Conservation (phyloP, 139 green algal species). For the Coelastrella sp. region DNA sequence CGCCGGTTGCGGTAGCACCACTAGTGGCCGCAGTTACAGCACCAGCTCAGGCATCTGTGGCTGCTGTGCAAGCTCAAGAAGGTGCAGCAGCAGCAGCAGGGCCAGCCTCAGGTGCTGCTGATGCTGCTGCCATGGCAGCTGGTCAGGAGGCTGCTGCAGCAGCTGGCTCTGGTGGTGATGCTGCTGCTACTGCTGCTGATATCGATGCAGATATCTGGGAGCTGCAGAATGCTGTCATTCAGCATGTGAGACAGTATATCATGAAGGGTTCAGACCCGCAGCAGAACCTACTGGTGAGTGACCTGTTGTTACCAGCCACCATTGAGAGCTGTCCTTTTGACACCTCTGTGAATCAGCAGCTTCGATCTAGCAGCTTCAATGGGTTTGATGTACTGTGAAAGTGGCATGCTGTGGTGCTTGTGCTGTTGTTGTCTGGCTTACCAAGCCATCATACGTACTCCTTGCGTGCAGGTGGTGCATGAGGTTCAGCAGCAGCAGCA, state of each 20-base stretch:
- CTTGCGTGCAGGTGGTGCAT: neutral
- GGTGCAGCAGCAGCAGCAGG: neutral
- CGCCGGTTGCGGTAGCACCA: neutral
- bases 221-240: slow-evolving; percentile 36
- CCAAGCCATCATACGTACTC: neutral
- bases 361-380: too few species aligned
- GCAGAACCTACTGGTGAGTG: slow-evolving; percentile 27
- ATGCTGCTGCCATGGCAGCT: neutral
- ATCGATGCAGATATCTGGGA: slow-evolving; percentile 40
- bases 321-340: too few species aligned
- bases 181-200: too few species aligned
- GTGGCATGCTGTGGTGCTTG: too few species aligned
- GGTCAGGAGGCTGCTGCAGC: neutral
- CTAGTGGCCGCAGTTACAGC: neutral
- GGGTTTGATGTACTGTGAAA: too few species aligned
- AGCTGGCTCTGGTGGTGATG: too few species aligned
- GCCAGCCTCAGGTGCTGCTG: neutral
- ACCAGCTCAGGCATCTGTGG: neutral
- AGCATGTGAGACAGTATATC: slow-evolving; percentile 52
- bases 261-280: slow-evolving; percentile 10
- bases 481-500: slow-evolving; percentile 14
- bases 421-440: too few species aligned
- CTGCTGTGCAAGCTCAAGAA: neutral
- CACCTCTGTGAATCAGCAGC: too few species aligned
- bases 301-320: neutral